Base-by-base conservation (phyloP, 306 rosid genomes). In the Fragaria ananassa region DNA sequence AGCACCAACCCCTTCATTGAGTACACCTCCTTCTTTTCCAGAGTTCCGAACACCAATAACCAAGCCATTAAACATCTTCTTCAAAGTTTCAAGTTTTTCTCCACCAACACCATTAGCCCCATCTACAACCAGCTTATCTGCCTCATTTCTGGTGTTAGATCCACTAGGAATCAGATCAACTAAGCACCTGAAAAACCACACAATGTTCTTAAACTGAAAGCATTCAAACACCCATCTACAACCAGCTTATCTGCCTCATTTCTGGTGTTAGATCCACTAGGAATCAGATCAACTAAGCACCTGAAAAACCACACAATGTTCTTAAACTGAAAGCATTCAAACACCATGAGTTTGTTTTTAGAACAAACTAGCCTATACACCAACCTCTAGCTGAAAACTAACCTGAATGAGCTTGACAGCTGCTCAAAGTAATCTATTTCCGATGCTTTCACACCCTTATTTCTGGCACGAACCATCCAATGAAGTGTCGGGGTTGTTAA, bases 61-160 rank as follows among this genome's bases (percentile, higher is more conserved):
- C 86, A 89, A 74, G 78, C 51, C 86, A 80, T 72, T 81, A 83
- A 92, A 84, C 82, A 78, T 80, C 15, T 81, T 86, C 83, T 78
- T 81, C 63, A 92, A 75, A 35, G 76, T 58, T 76, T 84, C 78
- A 13, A 95, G 96, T 68, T 92, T 95, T 15, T 75, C 80, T 78
- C 97, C 98, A 45, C 98, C 98, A 68, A 95, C 97, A 54, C 98
- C 97, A 76, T 92, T 92, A 77, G 98, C 90, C 69, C 97, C 97
- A 84, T 95, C 98, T 73, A 95, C 93, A 79, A 84, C 84, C 91
- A 95, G 51, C 63, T 70, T 87, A 77, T 81, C 76, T 45, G 81
- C 74, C 74, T 50, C 15, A 74, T 85, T 79, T 45, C 63, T 75
- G 15, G 66, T 31, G 67, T 80, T 74, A 62, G 46, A 50, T 66